Conservation (phyloP, 768 basidiomycete species). For the Lyophyllum semitale region DNA sequence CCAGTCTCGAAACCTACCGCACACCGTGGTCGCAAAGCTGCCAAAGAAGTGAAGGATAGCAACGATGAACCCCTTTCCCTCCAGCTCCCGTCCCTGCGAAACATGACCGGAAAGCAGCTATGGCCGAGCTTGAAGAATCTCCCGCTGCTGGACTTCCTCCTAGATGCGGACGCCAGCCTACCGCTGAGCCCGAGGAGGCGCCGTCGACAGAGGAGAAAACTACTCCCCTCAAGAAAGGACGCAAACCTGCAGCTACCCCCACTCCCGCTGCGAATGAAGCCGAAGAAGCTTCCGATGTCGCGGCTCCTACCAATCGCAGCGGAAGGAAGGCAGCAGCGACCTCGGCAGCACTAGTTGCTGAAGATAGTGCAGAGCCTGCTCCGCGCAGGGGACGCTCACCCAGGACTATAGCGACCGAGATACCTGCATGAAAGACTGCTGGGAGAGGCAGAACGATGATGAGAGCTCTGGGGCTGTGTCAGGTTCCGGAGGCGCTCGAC, state of each 20-base stretch:
- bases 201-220: conserved; percentile 11
- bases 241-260: conserved; percentile 17
- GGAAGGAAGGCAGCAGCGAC: conserved; percentile 6
- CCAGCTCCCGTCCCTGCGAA: conserved; percentile 10
- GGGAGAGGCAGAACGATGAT: neutral
- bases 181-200: conserved; percentile 12
- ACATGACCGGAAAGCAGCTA: conserved; percentile 17
- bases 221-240: conserved; percentile 16
- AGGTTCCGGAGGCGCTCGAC: conserved; percentile 2
- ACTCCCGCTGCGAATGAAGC: conserved; percentile 1
- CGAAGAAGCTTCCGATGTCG: neutral
- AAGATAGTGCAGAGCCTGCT: conserved; percentile 1
- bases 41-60: conserved; percentile 15
- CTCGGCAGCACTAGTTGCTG: neutral
- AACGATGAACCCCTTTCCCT: neutral
- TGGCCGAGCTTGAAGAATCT: conserved; percentile 24
- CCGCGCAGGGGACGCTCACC: conserved; percentile 12
- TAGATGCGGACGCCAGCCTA: conserved; percentile 20
- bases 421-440: neutral
- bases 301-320: conserved; percentile 4
- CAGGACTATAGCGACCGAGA: neutral
- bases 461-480: conserved; percentile 15
- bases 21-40: conserved; percentile 18
- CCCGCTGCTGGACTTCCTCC: conserved; percentile 1
- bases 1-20: neutral